These are phyloP conservation scores for Fraxinus sp. DNA, from an alignment of 305 asterid genomes.

Conservation along the genomic window DNA sequence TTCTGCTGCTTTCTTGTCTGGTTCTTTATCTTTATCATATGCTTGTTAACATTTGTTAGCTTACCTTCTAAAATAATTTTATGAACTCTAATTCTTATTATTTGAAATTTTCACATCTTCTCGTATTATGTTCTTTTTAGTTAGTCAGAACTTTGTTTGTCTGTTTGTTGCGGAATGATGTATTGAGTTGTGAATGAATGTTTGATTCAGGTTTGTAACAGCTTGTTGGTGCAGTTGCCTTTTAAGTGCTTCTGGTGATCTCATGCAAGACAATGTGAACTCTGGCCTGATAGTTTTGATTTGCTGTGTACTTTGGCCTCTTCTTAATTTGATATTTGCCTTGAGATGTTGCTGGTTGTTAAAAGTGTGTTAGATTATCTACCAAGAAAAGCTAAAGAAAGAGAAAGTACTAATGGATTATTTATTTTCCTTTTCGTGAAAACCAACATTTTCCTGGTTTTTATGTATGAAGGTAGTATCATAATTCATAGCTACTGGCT, in stretches of 20 bases:
- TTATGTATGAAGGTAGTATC: not conserved
- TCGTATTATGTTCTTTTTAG: constrained; percentile 5
- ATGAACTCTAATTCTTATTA: not conserved
- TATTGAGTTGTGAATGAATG: constrained; percentile 56
- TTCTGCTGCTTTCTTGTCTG: not conserved
- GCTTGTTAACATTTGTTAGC: not conserved
- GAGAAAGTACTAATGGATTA: constrained; percentile 23
- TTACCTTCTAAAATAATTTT: constrained; percentile 6
- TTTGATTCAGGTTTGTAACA: constrained; percentile 65
- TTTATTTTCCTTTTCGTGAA: constrained; percentile 23
- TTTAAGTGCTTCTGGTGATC: constrained; percentile 64
- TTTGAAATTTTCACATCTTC: not conserved
- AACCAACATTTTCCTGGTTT: constrained; percentile 19
- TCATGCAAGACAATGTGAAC: constrained; percentile 57
- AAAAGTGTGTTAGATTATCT: constrained; percentile 30
- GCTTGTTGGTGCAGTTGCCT: constrained; percentile 73
- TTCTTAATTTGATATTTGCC: constrained; percentile 50
- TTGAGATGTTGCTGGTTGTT: constrained; percentile 44
- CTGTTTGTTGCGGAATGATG: constrained; percentile 40
- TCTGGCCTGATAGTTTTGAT: constrained; percentile 71
- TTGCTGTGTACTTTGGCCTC: constrained; percentile 67
- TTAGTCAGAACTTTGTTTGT: constrained; percentile 20
- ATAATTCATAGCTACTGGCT: constrained; percentile 18
- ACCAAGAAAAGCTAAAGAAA: constrained; percentile 15
- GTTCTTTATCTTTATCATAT: not conserved